Conservation (phyloP, 2,329 filamentous ascomycete species). For the Talaromyces albobiverticillius region DNA sequence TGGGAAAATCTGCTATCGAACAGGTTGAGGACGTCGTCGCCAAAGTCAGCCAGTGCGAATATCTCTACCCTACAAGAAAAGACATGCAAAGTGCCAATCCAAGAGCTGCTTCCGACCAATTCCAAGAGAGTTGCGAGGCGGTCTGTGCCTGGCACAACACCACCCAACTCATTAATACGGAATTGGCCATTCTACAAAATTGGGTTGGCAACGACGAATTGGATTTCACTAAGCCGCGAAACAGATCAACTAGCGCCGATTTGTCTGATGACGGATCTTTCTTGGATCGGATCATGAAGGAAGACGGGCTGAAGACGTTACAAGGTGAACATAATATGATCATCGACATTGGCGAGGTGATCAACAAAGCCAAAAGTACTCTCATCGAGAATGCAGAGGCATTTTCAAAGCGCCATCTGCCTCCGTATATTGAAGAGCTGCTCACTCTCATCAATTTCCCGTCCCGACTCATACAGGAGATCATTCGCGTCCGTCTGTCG, state of each 20-base stretch:
- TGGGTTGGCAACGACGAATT: conserved; percentile 97
- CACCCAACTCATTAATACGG: conserved; percentile 91
- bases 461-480: conserved; percentile 90
- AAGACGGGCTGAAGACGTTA: conserved; percentile 88
- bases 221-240: conserved; percentile 77
- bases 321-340: conserved; percentile 83
- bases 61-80: conserved; percentile 76
- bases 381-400: conserved; percentile 80
- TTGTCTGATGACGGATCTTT: conserved; percentile 90
- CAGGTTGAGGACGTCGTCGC: conserved; percentile 87
- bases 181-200: conserved; percentile 83
- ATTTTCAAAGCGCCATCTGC: conserved; percentile 85
- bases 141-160: conserved; percentile 97
- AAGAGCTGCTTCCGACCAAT: conserved; percentile 70
- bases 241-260: conserved; percentile 67
- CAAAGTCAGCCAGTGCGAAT: conserved; percentile 87
- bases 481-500: conserved; percentile 84
- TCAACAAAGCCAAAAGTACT: conserved; percentile 89
- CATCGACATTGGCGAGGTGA: conserved; percentile 76
- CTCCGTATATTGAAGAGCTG: conserved; percentile 94
- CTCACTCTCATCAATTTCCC: conserved; percentile 97
- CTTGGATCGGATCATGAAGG: conserved; percentile 89
- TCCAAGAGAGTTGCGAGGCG: conserved; percentile 78
- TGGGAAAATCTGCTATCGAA: conserved; percentile 78
- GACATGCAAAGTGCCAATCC: conserved; percentile 74